Evolutionary conservation across 2,329 filamentous ascomycete genomes (phyloP).

Genomic region (Sarocladium brachiariae): DNA sequence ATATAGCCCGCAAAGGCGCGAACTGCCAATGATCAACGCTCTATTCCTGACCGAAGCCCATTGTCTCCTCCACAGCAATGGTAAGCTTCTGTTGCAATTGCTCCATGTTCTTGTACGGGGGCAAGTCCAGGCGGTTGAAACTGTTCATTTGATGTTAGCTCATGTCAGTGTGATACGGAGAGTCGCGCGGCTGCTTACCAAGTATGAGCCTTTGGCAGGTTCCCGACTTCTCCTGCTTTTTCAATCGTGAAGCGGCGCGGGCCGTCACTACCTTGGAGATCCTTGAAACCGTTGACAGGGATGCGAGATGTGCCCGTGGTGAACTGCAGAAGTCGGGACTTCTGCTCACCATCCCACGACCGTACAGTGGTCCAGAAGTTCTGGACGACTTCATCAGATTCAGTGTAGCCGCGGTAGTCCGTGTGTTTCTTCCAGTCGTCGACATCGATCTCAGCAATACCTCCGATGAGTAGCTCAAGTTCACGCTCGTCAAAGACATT

Average conservation of each 20-base stretch:
- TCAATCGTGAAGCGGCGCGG: conserved; percentile 96
- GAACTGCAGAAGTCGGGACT: conserved; percentile 91
- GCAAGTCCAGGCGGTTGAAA: conserved; percentile 95
- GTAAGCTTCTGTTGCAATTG: conserved; percentile 83
- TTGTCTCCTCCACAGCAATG: conserved; percentile 96
- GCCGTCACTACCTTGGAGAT: conserved; percentile 93
- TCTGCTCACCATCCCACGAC: conserved; percentile 96
- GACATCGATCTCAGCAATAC: conserved; percentile 99
- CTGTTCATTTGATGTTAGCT: conserved; percentile 39
- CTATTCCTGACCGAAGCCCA: conserved; percentile 97
- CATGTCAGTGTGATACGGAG: background rate
- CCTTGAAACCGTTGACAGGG: conserved; percentile 98
- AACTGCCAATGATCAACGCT: background rate
- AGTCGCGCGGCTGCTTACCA: conserved; percentile 57
- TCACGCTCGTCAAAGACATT: conserved; percentile 99
- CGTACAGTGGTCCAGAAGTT: conserved; percentile 99
- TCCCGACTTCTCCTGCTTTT: conserved; percentile 85
- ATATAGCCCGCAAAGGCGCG: background rate
- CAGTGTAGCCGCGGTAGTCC: conserved; percentile 96
- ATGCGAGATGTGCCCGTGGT: conserved; percentile 97
- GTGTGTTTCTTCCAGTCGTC: conserved; percentile 99
- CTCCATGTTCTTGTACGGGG: conserved; percentile 85
- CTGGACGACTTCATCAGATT: conserved; percentile 93
- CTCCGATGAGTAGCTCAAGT: conserved; percentile 90
- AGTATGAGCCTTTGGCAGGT: conserved; percentile 94